Evolutionary conservation across 2,329 filamentous ascomycete species (phyloP).

Genomic region (Hypoxylon sp.): DNA sequence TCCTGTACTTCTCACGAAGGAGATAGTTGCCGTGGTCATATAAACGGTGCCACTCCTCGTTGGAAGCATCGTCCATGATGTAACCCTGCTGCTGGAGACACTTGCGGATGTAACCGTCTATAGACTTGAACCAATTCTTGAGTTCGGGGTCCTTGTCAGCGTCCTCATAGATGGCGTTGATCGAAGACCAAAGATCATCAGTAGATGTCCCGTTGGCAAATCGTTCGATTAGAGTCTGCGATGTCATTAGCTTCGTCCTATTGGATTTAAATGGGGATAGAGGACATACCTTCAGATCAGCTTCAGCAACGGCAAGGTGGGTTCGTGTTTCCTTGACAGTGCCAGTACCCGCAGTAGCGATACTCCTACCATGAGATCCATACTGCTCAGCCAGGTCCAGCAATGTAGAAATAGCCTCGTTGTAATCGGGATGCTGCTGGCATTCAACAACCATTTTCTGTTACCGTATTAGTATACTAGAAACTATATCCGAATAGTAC

Average conservation of each 20-base stretch:
- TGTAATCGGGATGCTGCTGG: constrained; percentile 94
- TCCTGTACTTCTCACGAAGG: constrained; percentile 88
- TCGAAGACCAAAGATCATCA: constrained; percentile 86
- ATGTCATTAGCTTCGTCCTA: constrained; percentile 56
- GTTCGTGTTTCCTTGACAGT: constrained; percentile 81
- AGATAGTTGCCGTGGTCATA: constrained; percentile 90
- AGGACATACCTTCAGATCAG: constrained; percentile 78
- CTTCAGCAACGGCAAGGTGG: constrained; percentile 78
- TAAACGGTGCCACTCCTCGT: constrained; percentile 84
- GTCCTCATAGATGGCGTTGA: constrained; percentile 88
- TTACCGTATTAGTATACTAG: constrained; percentile 40
- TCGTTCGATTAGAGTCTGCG: constrained; percentile 87
- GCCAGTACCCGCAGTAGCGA: constrained; percentile 75
- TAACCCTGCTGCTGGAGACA: constrained; percentile 92
- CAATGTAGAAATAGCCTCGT: constrained; percentile 90
- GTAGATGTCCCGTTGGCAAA: constrained; percentile 95
- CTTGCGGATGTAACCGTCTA: constrained; percentile 84
- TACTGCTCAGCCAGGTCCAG: constrained; percentile 89
- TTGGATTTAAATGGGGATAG: background rate
- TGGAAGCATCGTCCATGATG: constrained; percentile 85
- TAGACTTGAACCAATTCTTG: constrained; percentile 86
- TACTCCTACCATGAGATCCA: constrained; percentile 76
- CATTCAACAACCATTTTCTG: constrained; percentile 98
- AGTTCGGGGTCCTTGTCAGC: constrained; percentile 90
- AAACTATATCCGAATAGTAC: constrained; percentile 48